Evolutionary conservation across 1,139 yeast genomes (phyloP).

Genomic region (Kurtzmaniella quercitrusa): DNA sequence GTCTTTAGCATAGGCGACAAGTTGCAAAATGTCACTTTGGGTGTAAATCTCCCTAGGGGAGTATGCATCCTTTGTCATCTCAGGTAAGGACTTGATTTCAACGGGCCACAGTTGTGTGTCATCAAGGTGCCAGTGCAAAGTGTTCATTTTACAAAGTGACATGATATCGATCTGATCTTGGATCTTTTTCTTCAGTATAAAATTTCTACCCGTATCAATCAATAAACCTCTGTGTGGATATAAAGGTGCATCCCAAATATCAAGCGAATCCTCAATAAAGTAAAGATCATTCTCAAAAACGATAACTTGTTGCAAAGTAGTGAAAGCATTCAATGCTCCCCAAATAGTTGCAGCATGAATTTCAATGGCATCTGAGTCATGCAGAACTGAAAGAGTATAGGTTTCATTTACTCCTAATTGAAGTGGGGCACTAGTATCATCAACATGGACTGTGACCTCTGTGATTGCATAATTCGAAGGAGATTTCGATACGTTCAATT

Average conservation of each 20-base stretch:
- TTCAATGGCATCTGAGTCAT: conserved; percentile 12
- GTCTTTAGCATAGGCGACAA: conserved; percentile 32
- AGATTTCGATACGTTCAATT: conserved; percentile 1
- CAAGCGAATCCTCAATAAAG: conserved; percentile 31
- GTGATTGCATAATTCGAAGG: conserved; percentile 1
- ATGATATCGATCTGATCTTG: conserved; percentile 39
- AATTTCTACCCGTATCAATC: conserved; percentile 44
- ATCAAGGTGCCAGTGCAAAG: conserved; percentile 44
- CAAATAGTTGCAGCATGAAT: conserved; percentile 35
- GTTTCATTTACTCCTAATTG: conserved; percentile 37
- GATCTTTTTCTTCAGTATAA: conserved; percentile 24
- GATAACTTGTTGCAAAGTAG: conserved; percentile 42
- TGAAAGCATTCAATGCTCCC: conserved; percentile 45
- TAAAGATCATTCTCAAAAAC: conserved; percentile 19
- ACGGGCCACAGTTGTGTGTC: conserved; percentile 50
- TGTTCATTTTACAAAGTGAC: conserved; percentile 39
- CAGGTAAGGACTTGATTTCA: conserved; percentile 29
- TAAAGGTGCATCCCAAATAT: conserved; percentile 34
- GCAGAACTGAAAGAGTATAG: conserved; percentile 16
- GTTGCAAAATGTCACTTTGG: conserved; percentile 24
- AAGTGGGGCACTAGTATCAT: conserved; percentile 24
- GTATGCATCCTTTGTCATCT: conserved; percentile 43
- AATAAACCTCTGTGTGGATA: conserved; percentile 44
- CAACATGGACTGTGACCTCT: conserved; percentile 14
- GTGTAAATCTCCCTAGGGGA: conserved; percentile 31